Evolutionary conservation across 2,329 filamentous ascomycete genomes (phyloP).

Genomic region (Sporothrix brunneoviolacea): DNA sequence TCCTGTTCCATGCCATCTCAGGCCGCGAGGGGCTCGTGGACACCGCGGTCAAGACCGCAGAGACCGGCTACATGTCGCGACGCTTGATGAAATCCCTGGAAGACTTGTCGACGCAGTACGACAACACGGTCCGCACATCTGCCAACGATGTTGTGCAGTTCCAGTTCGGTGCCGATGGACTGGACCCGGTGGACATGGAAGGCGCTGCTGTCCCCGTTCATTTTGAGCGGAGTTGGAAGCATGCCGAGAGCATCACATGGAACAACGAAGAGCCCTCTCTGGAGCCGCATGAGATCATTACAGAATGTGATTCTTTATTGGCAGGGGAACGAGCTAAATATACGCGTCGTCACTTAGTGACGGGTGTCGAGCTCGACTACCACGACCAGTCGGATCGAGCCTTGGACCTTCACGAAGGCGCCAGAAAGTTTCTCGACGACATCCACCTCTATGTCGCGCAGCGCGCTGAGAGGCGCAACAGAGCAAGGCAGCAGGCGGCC

Average conservation of each 20-base stretch:
- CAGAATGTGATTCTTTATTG: slow-evolving; percentile 62
- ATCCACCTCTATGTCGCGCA: slow-evolving; percentile 65
- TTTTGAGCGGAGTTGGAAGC: slow-evolving; percentile 84
- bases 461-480: too few species aligned
- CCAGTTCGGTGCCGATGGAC: slow-evolving; percentile 90
- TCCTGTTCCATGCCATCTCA: slow-evolving; percentile 97
- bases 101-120: slow-evolving; percentile 88
- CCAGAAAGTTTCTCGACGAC: slow-evolving; percentile 71
- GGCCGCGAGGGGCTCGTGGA: slow-evolving; percentile 97
- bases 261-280: slow-evolving; percentile 68
- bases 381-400: slow-evolving; percentile 60
- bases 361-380: slow-evolving; percentile 58
- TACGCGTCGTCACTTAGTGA: slow-evolving; percentile 51
- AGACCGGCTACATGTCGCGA: slow-evolving; percentile 98
- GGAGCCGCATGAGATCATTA: slow-evolving; percentile 64
- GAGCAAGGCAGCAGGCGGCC: too few species aligned
- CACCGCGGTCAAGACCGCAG: slow-evolving; percentile 97
- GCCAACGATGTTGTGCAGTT: slow-evolving; percentile 88
- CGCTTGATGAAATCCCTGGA: slow-evolving; percentile 97
- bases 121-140: slow-evolving; percentile 89
- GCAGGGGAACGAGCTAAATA: slow-evolving; percentile 61
- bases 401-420: slow-evolving; percentile 75
- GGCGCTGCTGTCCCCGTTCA: slow-evolving; percentile 86
- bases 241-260: slow-evolving; percentile 70
- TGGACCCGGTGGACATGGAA: slow-evolving; percentile 98